A percentile compares a stretch with the other conserved stretches of the same genome.
phyloP scores from a whole-genome alignment of 768 basidiomycete genomes.

The Ephemerocybe angulata region DNA sequence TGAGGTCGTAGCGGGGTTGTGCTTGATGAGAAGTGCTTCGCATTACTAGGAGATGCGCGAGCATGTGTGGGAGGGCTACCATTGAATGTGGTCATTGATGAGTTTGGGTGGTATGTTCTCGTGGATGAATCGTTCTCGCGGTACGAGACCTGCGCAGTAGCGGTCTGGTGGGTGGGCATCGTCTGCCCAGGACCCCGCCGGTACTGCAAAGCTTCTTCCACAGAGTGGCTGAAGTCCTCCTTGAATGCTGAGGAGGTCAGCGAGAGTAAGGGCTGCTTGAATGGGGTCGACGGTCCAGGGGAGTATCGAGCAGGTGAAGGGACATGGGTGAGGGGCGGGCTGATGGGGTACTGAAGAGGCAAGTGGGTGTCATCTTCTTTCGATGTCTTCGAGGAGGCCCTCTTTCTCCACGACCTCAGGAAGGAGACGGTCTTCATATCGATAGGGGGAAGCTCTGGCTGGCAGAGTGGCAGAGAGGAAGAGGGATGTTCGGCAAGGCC shows the following conservation, averaged over 20 bases:
- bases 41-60: slow-evolving; percentile 21
- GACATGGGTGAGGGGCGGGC: slow-evolving; percentile 4
- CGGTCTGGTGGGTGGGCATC: not conserved
- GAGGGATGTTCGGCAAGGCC: slow-evolving; percentile 6
- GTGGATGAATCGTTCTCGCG: not conserved
- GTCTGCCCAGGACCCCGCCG: not conserved
- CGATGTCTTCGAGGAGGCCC: slow-evolving; percentile 22
- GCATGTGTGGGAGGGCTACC: slow-evolving; percentile 11
- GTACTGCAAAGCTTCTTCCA: slow-evolving; percentile 1
- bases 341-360: slow-evolving; percentile 8
- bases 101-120: not conserved
- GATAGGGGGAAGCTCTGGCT: not conserved
- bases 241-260: not conserved
- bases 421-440: slow-evolving; percentile 39
- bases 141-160: not conserved
- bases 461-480: slow-evolving; percentile 1
- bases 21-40: slow-evolving; percentile 21
- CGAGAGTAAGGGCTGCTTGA: not conserved
- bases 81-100: slow-evolving; percentile 3
- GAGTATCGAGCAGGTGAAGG: slow-evolving; percentile 1
- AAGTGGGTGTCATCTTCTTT: slow-evolving; percentile 13
- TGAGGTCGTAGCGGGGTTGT: slow-evolving; percentile 11
- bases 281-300: not conserved
- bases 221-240: slow-evolving; percentile 3
- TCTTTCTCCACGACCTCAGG: slow-evolving; percentile 38